Percentiles rank a stretch among this genome's conserved stretches.
Evolutionary conservation across 164 flowering plant species (phyloP).

Genomic region (Vitis rotundifolia): DNA sequence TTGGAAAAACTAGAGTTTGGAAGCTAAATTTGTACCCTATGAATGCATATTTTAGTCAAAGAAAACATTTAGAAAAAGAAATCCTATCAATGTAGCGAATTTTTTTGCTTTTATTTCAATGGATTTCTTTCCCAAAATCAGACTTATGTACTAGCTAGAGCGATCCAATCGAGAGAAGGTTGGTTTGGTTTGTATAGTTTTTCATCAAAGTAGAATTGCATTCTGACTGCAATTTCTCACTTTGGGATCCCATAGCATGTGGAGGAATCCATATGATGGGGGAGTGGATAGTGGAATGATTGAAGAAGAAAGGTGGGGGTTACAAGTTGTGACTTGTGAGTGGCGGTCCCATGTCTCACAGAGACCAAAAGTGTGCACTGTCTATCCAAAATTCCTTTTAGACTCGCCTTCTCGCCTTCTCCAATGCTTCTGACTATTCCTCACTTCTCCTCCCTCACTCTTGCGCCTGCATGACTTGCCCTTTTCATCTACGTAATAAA

Average conservation of each 20-base stretch:
- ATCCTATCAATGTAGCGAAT: too few relatives aligned
- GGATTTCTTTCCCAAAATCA: too few relatives aligned
- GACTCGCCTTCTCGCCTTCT: not conserved
- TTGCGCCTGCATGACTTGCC: slow-evolving; percentile 38
- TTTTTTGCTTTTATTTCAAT: too few relatives aligned
- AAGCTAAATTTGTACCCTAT: too few relatives aligned
- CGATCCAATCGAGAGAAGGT: too few relatives aligned
- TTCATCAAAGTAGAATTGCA: slow-evolving; percentile 8
- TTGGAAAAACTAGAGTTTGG: too few relatives aligned
- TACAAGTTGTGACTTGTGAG: slow-evolving; percentile 22
- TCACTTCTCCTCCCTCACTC: slow-evolving; percentile 4
- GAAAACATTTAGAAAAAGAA: too few relatives aligned
- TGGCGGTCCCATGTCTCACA: slow-evolving; percentile 12
- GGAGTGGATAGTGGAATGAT: slow-evolving; percentile 14
- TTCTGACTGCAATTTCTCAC: not conserved
- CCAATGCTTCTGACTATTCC: slow-evolving; percentile 13
- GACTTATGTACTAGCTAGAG: too few relatives aligned
- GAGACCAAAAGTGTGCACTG: not conserved
- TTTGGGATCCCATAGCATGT: slow-evolving; percentile 16
- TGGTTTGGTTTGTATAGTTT: not conserved
- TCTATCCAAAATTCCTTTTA: slow-evolving; percentile 6
- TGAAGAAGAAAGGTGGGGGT: slow-evolving; percentile 13
- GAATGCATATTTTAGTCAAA: too few relatives aligned
- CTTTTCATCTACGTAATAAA: slow-evolving; percentile 32
- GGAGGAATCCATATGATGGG: slow-evolving; percentile 4